phyloP scores from a whole-genome alignment of 306 rosid species.

The Cucumis melo region DNA sequence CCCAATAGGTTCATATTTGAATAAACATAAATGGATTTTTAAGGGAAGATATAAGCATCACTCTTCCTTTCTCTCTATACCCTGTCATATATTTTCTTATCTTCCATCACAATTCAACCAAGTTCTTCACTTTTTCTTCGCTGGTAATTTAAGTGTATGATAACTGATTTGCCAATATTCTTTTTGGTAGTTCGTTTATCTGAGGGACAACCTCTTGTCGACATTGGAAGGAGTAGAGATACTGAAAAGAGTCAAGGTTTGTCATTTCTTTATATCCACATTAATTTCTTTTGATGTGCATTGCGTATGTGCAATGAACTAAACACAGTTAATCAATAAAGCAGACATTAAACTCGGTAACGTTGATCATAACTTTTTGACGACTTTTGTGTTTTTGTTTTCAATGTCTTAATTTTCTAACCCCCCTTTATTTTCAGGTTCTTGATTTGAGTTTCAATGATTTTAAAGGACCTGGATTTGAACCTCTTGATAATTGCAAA shows the following conservation, averaged over 20 bases:
- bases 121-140: background rate
- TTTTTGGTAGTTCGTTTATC: conserved; percentile 76
- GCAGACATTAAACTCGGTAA: background rate
- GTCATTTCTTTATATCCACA: background rate
- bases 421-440: conserved; percentile 44
- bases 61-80: background rate
- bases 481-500: conserved; percentile 89
- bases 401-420: background rate
- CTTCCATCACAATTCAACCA: background rate
- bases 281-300: background rate
- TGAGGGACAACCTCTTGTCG: conserved; percentile 88
- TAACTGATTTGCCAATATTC: conserved; percentile 12
- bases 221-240: conserved; percentile 89
- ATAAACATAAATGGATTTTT: background rate
- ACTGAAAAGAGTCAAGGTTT: conserved; percentile 87
- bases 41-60: background rate
- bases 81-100: background rate
- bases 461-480: conserved; percentile 97
- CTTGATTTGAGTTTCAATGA: conserved; percentile 97
- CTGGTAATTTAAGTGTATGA: background rate
- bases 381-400: background rate
- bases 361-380: background rate
- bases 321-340: background rate
- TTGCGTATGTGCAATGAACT: background rate
- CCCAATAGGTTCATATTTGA: background rate